A percentile compares a stretch with the other conserved stretches of the same genome.
Evolutionary conservation across 108 stramenopile species (phyloP).

Genomic region (Licmophora abbreviata): DNA sequence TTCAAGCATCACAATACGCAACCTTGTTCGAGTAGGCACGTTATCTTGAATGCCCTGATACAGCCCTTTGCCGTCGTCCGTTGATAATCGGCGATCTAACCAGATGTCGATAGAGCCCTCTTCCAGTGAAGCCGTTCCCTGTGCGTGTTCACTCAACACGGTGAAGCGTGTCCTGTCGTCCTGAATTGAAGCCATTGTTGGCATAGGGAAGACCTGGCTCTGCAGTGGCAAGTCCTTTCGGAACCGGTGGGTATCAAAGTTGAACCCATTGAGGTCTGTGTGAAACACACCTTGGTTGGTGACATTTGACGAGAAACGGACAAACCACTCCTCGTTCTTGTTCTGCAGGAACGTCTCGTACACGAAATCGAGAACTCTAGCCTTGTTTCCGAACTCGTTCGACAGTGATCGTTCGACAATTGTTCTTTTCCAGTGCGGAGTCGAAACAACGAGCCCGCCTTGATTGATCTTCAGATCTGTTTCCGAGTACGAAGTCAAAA

Average conservation of each 20-base stretch:
- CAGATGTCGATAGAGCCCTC: slow-evolving; percentile 51
- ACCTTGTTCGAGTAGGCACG: slow-evolving; percentile 42
- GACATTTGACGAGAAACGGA: slow-evolving; percentile 34
- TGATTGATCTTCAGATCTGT: slow-evolving; percentile 15
- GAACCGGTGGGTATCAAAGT: slow-evolving; percentile 52
- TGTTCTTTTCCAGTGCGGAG: slow-evolving; percentile 39
- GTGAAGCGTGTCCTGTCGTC: slow-evolving; percentile 37
- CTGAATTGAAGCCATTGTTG: slow-evolving; percentile 48
- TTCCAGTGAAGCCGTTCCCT: slow-evolving; percentile 44
- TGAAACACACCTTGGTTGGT: slow-evolving; percentile 47
- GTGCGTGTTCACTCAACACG: slow-evolving; percentile 50
- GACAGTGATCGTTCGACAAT: slow-evolving; percentile 22
- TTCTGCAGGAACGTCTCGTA: slow-evolving; percentile 40
- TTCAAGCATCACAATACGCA: slow-evolving; percentile 33
- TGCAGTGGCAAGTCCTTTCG: slow-evolving; percentile 53
- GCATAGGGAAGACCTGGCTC: slow-evolving; percentile 62
- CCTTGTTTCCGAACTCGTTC: slow-evolving; percentile 6
- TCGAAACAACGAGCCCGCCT: slow-evolving; percentile 28
- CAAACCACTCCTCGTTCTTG: slow-evolving; percentile 59
- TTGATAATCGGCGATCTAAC: slow-evolving; percentile 43
- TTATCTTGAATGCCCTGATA: slow-evolving; percentile 49
- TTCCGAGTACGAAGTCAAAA: slow-evolving; percentile 12
- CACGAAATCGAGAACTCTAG: slow-evolving; percentile 43
- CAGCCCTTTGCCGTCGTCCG: slow-evolving; percentile 44
- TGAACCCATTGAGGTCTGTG: slow-evolving; percentile 61